Evolutionary conservation across 1,284 basidiomycete species (phyloP).

Genomic region (Irpex sp.): DNA sequence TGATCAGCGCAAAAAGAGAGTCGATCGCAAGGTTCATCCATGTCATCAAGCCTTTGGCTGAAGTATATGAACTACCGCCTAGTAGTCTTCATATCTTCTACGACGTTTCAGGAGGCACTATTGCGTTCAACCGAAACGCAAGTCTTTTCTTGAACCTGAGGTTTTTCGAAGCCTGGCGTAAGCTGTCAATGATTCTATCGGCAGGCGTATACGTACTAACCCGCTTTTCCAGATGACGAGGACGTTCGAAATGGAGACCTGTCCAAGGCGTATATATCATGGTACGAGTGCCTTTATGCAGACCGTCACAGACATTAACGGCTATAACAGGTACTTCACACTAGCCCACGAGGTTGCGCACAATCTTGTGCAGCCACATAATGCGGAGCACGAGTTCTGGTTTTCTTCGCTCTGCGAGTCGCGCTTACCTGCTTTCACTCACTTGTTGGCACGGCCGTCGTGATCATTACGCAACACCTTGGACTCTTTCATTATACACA

Average conservation of each 20-base stretch:
- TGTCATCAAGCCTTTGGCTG: conserved; percentile 52
- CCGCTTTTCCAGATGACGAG: conserved; percentile 53
- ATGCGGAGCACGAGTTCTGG: conserved; percentile 91
- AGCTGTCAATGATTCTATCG: conserved; percentile 29
- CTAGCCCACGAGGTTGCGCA: conserved; percentile 92
- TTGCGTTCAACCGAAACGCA: conserved; percentile 92
- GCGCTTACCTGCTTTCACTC: conserved; percentile 28
- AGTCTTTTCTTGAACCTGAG: conserved; percentile 89
- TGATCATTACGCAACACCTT: neutral
- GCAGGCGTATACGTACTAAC: conserved; percentile 1
- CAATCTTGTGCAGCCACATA: conserved; percentile 76
- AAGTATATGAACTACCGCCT: conserved; percentile 62
- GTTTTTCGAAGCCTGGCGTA: conserved; percentile 88
- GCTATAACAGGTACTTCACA: conserved; percentile 73
- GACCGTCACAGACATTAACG: neutral
- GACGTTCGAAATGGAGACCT: conserved; percentile 58
- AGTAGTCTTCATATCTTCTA: conserved; percentile 85
- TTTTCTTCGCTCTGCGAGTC: conserved; percentile 88
- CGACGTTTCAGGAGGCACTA: conserved; percentile 77
- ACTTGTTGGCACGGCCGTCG: neutral
- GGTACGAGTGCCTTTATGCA: conserved; percentile 36
- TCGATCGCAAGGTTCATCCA: conserved; percentile 67
- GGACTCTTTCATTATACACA: neutral
- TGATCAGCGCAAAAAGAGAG: conserved; percentile 52
- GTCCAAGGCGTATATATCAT: conserved; percentile 77